A percentile compares a stretch with the other conserved stretches of the same genome.
Conservation (phyloP, 2,329 filamentous ascomycete genomes). For the Zopfia rhizophila region DNA sequence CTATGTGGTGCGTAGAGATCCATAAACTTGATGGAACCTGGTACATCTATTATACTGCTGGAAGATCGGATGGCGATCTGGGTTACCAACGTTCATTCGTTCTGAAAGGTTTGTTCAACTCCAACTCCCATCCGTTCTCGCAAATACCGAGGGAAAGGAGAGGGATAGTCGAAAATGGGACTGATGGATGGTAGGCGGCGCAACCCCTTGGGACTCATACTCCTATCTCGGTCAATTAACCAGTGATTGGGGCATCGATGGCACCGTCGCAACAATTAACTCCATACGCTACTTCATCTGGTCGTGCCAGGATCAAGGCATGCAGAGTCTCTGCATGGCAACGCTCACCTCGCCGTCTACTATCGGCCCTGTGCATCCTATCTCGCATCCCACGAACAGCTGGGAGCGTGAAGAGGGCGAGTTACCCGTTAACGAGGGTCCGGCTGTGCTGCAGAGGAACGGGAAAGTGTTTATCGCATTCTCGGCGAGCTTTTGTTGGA, state of each 20-base stretch:
- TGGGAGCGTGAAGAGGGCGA: too few species aligned
- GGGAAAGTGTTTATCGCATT: constrained; percentile 4
- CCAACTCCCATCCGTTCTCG: too few species aligned
- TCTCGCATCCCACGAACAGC: too few species aligned
- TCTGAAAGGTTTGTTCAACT: constrained; percentile 5
- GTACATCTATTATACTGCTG: constrained; percentile 22
- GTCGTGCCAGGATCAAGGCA: constrained; percentile 27
- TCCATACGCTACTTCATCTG: constrained; percentile 12
- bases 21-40: constrained; percentile 10
- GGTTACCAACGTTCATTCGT: constrained; percentile 1
- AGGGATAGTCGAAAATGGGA: not conserved
- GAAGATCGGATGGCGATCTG: not conserved
- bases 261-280: constrained; percentile 7
- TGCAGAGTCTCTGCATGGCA: constrained; percentile 49
- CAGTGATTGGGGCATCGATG: constrained; percentile 17
- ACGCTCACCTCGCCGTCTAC: constrained; percentile 15
- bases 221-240: constrained; percentile 2
- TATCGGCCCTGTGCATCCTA: not conserved
- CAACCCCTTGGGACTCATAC: constrained; percentile 12
- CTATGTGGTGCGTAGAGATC: constrained; percentile 12
- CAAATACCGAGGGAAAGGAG: not conserved
- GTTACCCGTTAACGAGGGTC: constrained; percentile 24
- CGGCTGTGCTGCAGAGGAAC: not conserved
- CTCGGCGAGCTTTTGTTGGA: constrained; percentile 11
- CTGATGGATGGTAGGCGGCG: not conserved